Base-by-base conservation (phyloP, 768 basidiomycete genomes). In the Leucocoprinus sp. region DNA sequence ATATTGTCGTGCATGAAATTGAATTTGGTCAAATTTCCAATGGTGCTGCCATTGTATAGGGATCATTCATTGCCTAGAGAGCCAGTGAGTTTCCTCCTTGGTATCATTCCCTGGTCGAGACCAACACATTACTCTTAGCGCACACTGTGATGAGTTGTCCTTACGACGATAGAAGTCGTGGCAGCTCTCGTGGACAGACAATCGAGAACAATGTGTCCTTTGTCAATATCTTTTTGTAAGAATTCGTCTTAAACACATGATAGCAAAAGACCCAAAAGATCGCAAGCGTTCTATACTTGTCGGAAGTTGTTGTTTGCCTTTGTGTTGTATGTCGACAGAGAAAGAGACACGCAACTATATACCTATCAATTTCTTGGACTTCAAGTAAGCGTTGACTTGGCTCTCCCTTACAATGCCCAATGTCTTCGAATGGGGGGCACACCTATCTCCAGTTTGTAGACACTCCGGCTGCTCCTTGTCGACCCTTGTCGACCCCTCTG, bases 361-460 rank as follows among this genome's bases (percentile, higher is more conserved):
- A 96, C 78, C 98, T 19, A 98, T 99, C 51, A 96, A 99, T 65
- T 98, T 99, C 56, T 91, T 90, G n/a, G 95, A 98, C 75, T 99
- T 3, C 86, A 91, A 69, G 93, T 86, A 53, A 50, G 61, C 53
- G 3, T 1, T 15, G 26, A 50, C 36, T 43, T 33, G 14, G 19
- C 5, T 14, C 15, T 22, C 17, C 28, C 47, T 17, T 22, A 36
- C 14, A 2, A 7, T 8, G 26, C 39, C 37, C 50, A 97, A 98
- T 58, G 96, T 99, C 9, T 98, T 95, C 56, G 91, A 93, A 57
- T 84, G 98, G 15, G n/a, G 96, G 96, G 0, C 85, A 92, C 44
- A 93, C 90, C 0, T 99, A 97, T 59, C 82, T 98, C 27, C 91
- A 96, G 58, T 82, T 98, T 23, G 83, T 95, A 9, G 90, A 83